Percentiles rank a stretch among this genome's conserved stretches.
Conservation (phyloP, 345 rosid species). For the Euclidium syriacum region DNA sequence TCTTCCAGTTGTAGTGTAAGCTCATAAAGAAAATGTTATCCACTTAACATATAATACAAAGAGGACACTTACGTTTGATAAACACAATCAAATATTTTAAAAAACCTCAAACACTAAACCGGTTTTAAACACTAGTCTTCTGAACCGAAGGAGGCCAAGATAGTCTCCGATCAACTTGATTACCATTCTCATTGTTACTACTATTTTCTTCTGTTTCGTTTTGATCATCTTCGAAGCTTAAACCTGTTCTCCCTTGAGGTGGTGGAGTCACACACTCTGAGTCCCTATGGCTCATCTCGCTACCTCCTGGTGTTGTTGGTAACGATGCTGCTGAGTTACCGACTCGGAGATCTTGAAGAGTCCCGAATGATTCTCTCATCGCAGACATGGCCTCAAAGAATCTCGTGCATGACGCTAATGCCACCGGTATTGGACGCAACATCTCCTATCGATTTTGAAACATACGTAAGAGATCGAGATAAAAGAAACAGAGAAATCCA, state of each 20-base stretch:
- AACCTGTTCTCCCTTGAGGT: slow-evolving; percentile 65
- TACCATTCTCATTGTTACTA: slow-evolving; percentile 31
- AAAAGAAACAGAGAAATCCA: neutral
- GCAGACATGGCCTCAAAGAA: slow-evolving; percentile 99
- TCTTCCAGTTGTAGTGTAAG: too few relatives aligned
- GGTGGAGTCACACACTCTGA: slow-evolving; percentile 63
- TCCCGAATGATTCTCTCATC: slow-evolving; percentile 94
- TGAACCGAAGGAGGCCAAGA: slow-evolving; percentile 87
- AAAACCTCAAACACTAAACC: neutral
- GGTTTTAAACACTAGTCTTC: slow-evolving; percentile 11
- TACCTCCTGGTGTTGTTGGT: slow-evolving; percentile 54
- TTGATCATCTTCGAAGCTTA: slow-evolving; percentile 54
- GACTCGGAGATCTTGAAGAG: slow-evolving; percentile 80
- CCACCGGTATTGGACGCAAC: slow-evolving; percentile 98
- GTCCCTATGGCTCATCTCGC: slow-evolving; percentile 38
- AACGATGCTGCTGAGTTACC: slow-evolving; percentile 54
- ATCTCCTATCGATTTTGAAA: slow-evolving; percentile 96
- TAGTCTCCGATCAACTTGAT: slow-evolving; percentile 62
- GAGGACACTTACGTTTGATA: neutral
- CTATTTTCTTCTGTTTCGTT: slow-evolving; percentile 39
- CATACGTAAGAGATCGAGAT: too few relatives aligned
- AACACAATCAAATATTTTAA: slow-evolving; percentile 1
- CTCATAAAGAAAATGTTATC: too few relatives aligned
- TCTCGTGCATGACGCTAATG: slow-evolving; percentile 94
- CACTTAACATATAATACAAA: too few relatives aligned